Evolutionary conservation across 495 filamentous ascomycete species (phyloP), one percentile per base, ranked within the genome.

Genomic region (Copromyces sp.): DNA sequence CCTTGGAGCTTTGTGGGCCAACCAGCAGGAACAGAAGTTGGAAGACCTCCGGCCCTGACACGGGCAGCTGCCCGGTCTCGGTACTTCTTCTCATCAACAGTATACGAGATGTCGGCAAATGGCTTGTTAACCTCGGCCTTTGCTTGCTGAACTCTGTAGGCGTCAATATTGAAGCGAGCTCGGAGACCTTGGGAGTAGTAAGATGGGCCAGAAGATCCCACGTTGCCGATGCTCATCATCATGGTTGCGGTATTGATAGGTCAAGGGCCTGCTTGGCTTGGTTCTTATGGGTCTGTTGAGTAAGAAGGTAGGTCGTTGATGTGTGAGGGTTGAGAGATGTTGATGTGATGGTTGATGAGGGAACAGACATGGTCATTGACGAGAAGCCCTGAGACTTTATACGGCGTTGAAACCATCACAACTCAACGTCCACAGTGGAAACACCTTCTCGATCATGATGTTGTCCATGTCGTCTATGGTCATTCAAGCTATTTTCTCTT

Each of bases 111-210:
- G 73, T 78, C 76, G 24, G 76, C 76, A 45, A 70, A 76, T 17
- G 47, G 20, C 1, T 39, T n/a, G 65, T 39, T 65, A 3, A 44
- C 29, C 6, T 70, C 65, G 38, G 70, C 65, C 24, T 69, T 71
- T 40, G 76, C 76, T 68, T 75, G 75, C 40, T 78, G 75, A 32
- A 75, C 75, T 12, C 76, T 71, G 71, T 76, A 47, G 2, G 73
- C 75, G 68, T 78, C 76, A 44, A 74, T 74, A 8, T 75, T 38
- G 75, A 75, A 78, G 39, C 76, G 75, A 6, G 76, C 76, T 16
- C 76, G 76, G 0, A 78, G 75, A 20, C 76, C 76, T 29, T 75
- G 75, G 9, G 76, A 78, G 61, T 78, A 78, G 70, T 78, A 78
- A 11, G 72, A 70, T 61, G 32, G 70, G 45, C 45, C n/a, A 11